Base-by-base conservation (phyloP, 2,329 filamentous ascomycete species). In the Raffaelea albimanens region DNA sequence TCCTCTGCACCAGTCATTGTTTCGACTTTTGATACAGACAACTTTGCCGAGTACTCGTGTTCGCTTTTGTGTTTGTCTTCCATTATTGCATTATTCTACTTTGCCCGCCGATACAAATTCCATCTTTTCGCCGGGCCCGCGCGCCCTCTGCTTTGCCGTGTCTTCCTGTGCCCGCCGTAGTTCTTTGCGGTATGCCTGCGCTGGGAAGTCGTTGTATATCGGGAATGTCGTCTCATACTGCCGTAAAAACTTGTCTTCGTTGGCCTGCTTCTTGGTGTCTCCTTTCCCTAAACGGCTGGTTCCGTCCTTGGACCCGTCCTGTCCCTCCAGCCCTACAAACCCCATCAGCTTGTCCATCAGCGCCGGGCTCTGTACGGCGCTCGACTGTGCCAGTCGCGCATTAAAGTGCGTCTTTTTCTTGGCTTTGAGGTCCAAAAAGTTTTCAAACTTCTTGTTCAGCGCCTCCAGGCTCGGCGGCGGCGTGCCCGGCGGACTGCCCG, bases 321-420 rank as follows among this genome's bases (percentile, higher is more conserved):
- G 19, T 3, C 53, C 61, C 33, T 68, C 58, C 4, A 65, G 31
- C 1, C 72, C 76, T 14, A 82, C 81, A 65, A 87, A 90, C 21
- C 70, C 72, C 67, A 88, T 72, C 47, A 91, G 69, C 64, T 86
- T 88, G 52, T 84, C 79, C 63, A 80, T 76, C 46, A 90, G 67
- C 39, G 75, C 77, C 2, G 87, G 87, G 59, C 91, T 91, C 45
- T 78, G 76, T 50, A 90, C 67, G 8, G 83, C 78, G 1, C 76
- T 66, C 0, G 82, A 85, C 49, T 74, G 72, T 33, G 83, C 77
- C 9, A 93, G 69, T 52, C 84, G 82, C 56, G 80, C 71, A 61
- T 93, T 90, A 71, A 91, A 91, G 64, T 93, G 87, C 16, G 82
- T 72, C 4, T 82, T 82, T 53, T 83, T 78, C 58, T 78, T 80